phyloP scores from a whole-genome alignment of 768 basidiomycete species.

The Phlebiopsis flavidoalba region DNA sequence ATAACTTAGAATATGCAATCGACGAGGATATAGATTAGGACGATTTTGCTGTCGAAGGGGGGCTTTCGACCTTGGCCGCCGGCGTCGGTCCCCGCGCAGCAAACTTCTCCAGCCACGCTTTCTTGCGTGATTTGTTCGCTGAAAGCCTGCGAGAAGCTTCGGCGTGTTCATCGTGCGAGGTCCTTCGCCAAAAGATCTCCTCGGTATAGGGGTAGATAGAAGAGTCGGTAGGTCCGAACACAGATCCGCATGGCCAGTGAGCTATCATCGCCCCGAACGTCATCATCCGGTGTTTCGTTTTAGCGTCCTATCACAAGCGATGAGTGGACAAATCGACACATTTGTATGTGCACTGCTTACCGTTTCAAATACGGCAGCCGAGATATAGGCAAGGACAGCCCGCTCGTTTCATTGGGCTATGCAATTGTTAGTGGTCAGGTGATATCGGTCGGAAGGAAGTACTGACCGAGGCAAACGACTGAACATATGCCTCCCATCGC shows the following conservation, averaged over 20 bases:
- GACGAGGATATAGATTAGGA: background rate
- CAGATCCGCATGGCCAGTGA: conserved; percentile 83
- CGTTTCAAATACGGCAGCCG: conserved; percentile 62
- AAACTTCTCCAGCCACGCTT: conserved; percentile 24
- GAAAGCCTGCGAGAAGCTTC: conserved; percentile 15
- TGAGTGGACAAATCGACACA: conserved; percentile 24
- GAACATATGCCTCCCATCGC: conserved; percentile 77
- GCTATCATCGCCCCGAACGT: conserved; percentile 29
- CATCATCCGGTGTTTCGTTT: conserved; percentile 13
- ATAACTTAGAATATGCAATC: background rate
- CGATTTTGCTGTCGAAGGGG: background rate
- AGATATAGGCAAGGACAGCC: conserved; percentile 41
- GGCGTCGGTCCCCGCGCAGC: background rate
- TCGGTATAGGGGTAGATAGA: conserved; percentile 71
- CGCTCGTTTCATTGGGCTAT: conserved; percentile 57
- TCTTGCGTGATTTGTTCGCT: conserved; percentile 13
- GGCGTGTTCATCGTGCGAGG: conserved; percentile 36
- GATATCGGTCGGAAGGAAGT: background rate
- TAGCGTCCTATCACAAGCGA: conserved; percentile 2
- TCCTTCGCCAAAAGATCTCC: conserved; percentile 52
- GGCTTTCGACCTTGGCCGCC: background rate
- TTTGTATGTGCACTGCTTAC: conserved; percentile 30
- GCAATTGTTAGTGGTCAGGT: background rate
- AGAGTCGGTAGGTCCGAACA: conserved; percentile 73
- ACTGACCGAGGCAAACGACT: conserved; percentile 66